phyloP scores from a whole-genome alignment of 805 yeast species.

The Saturnispora kantuleensis region DNA sequence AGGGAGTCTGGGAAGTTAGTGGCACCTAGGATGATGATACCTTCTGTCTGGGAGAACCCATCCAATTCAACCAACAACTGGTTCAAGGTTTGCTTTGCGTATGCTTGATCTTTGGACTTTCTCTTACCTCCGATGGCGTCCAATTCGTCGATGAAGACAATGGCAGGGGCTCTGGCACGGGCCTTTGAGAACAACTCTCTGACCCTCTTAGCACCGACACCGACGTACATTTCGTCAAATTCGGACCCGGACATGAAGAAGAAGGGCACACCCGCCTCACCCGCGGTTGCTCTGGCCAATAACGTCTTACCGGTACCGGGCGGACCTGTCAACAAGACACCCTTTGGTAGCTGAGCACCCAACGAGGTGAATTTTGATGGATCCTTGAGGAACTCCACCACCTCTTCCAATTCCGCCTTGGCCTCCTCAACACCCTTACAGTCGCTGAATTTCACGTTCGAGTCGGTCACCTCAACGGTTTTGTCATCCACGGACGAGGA shows the following conservation, averaged over 20 bases:
- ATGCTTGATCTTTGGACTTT: conserved; percentile 95
- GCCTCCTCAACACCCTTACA: conserved; percentile 99
- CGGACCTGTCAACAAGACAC: conserved; percentile 93
- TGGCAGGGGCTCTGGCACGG: conserved; percentile 91
- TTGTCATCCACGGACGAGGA: conserved; percentile 64
- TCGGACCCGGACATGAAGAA: conserved; percentile 98
- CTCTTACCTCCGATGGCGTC: conserved; percentile 99
- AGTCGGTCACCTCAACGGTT: conserved; percentile 72
- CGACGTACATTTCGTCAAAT: conserved; percentile 95
- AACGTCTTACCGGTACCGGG: conserved; percentile 99
- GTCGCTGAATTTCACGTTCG: conserved; percentile 81
- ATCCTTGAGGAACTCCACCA: conserved; percentile 94
- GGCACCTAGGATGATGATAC: conserved; percentile 94
- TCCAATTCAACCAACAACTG: conserved; percentile 93
- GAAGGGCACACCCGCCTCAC: conserved; percentile 98
- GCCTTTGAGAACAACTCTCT: conserved; percentile 92
- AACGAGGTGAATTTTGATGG: conserved; percentile 93
- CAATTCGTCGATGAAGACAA: conserved; percentile 92
- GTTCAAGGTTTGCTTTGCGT: conserved; percentile 93
- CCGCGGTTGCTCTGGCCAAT: conserved; percentile 96
- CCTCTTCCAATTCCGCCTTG: conserved; percentile 91
- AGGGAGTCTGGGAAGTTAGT: conserved; percentile 96
- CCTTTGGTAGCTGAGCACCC: conserved; percentile 97
- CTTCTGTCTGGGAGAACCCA: conserved; percentile 86
- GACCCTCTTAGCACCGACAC: conserved; percentile 97